phyloP scores from a whole-genome alignment of 371 early-diverging fungal species.

The Thermomucor indicae-seudaticae region DNA sequence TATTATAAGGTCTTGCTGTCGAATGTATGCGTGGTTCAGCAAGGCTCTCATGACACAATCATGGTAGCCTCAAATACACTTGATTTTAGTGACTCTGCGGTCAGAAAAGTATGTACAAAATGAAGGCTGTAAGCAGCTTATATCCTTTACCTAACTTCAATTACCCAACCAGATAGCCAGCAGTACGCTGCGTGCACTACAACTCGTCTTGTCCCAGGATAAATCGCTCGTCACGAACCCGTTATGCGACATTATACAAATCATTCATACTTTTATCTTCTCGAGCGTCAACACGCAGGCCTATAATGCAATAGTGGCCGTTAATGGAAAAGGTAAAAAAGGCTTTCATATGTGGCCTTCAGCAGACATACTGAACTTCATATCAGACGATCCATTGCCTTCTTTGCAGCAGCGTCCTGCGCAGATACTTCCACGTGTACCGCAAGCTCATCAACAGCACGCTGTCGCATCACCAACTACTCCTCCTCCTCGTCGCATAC shows the following conservation, averaged over 20 bases:
- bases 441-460: neutral
- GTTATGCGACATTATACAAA: slow-evolving; percentile 41
- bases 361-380: too few species aligned
- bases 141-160: neutral
- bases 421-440: neutral
- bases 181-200: slow-evolving; percentile 48
- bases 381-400: too few species aligned
- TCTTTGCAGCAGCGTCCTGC: too few species aligned
- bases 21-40: slow-evolving; percentile 31
- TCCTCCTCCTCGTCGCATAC: too few species aligned
- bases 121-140: neutral
- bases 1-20: slow-evolving; percentile 41
- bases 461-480: neutral
- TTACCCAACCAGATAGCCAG: slow-evolving; percentile 47
- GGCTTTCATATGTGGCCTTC: too few species aligned
- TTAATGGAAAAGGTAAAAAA: too few species aligned
- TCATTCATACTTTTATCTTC: slow-evolving; percentile 45
- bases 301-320: slow-evolving; percentile 16
- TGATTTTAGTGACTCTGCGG: slow-evolving; percentile 36
- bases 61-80: slow-evolving; percentile 30
- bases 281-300: slow-evolving; percentile 32
- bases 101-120: slow-evolving; percentile 36
- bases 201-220: slow-evolving; percentile 39
- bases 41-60: slow-evolving; percentile 24
- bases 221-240: slow-evolving; percentile 38